Evolutionary conservation across 768 basidiomycete genomes (phyloP).

Genomic region (Paxillus rubicundulus): DNA sequence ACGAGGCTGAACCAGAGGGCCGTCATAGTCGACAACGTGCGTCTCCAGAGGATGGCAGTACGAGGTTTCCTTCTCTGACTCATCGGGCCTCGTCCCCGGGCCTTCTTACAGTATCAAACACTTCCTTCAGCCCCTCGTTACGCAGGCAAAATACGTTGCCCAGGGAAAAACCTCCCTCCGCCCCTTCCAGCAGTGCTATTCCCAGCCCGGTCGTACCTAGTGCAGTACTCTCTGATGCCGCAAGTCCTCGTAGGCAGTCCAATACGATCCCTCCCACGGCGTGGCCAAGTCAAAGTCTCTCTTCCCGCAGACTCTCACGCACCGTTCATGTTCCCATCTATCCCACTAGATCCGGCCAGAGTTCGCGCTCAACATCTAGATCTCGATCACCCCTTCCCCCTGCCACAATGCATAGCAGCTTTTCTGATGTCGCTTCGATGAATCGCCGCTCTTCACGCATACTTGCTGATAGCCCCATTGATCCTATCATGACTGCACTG

Average conservation of each 20-base stretch:
- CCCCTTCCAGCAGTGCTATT: constrained; percentile 53
- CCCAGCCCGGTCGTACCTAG: constrained; percentile 62
- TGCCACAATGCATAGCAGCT: constrained; percentile 59
- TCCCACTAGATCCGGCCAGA: constrained; percentile 68
- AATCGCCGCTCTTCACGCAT: constrained; percentile 81
- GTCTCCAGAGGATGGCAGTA: constrained; percentile 49
- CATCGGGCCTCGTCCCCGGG: constrained; percentile 55
- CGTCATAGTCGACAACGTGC: constrained; percentile 75
- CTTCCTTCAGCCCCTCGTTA: constrained; percentile 65
- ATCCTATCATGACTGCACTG: constrained; percentile 85
- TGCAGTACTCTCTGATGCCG: constrained; percentile 59
- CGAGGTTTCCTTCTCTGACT: constrained; percentile 43
- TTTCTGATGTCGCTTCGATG: constrained; percentile 50
- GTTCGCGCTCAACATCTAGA: constrained; percentile 91
- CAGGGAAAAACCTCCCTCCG: constrained; percentile 54
- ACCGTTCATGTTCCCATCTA: constrained; percentile 74
- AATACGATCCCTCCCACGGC: constrained; percentile 47
- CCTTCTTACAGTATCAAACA: constrained; percentile 62
- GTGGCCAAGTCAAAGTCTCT: constrained; percentile 53
- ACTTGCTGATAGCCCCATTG: constrained; percentile 79
- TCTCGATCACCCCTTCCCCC: constrained; percentile 91
- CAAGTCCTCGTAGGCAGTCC: constrained; percentile 64
- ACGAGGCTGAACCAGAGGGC: constrained; percentile 65
- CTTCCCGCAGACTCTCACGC: constrained; percentile 82
- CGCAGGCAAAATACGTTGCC: constrained; percentile 65